Evolutionary conservation across 2,329 filamentous ascomycete species (phyloP), one percentile per base, ranked within the genome.

Genomic region (Fusarium oxysporum): DNA sequence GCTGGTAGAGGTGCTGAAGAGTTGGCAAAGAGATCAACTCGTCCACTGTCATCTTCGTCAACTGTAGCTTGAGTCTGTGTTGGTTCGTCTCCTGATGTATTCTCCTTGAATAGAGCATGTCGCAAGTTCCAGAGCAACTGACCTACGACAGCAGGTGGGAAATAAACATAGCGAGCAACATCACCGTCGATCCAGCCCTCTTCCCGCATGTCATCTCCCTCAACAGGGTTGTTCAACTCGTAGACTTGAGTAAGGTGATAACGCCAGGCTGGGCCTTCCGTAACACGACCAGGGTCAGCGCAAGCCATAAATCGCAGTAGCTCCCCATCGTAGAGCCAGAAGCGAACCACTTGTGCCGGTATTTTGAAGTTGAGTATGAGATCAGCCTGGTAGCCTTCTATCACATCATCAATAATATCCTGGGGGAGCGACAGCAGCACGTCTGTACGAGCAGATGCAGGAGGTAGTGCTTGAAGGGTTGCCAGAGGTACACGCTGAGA

Each of bases 311-410:
- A 91, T 58, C 83, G 86, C 13, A 92, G 79, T 62, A 86, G 80
- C 84, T 87, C 37, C 76, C 80, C 21, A 83, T 88, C 83, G 71
- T 91, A 90, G 21, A 92, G 82, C 91, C 91, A 92, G 73, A 91
- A 84, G n/a, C 90, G 88, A 23, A 80, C 82, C 9, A 91, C 87
- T 21, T 85, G 83, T 6, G 82, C 77, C 4, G 89, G 88, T 28
- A 92, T 85, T 54, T 83, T 85, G 81, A 88, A 91, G 21, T 82
- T 80, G 47, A 90, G 84, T 65, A 88, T 87, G 58, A 92, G 84
- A 75, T 91, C 85, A 61, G 89, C 83, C 61, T 87, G 86, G 6
- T 79, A 81, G 4, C 89, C 86, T 14, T 83, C 78, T 14, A 86
- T 73, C 38, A 92, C 87, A 17, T 83, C 78, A 11, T 81, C 76